These are phyloP conservation scores for Lentinula guzmanii DNA, from an alignment of 768 basidiomycete genomes.

Conservation along the genomic window DNA sequence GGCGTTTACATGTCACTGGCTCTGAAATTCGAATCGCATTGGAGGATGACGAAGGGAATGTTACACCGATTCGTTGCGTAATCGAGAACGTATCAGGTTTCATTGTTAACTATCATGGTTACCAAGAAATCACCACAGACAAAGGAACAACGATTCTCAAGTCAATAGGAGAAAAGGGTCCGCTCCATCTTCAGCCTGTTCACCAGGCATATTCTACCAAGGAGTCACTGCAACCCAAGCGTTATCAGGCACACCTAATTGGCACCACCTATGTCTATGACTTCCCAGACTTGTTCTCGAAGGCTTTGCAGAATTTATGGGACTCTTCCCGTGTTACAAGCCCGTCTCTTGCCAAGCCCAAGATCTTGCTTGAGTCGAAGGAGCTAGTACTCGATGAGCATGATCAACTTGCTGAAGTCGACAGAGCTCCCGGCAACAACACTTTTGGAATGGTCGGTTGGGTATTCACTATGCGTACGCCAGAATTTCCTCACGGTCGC, in stretches of 20 bases:
- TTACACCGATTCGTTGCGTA: constrained; percentile 93
- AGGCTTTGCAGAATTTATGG: constrained; percentile 94
- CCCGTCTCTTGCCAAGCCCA: constrained; percentile 66
- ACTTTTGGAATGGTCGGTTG: constrained; percentile 97
- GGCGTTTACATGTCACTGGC: constrained; percentile 96
- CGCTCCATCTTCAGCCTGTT: constrained; percentile 92
- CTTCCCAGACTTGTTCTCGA: constrained; percentile 98
- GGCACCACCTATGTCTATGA: constrained; percentile 99
- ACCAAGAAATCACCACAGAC: constrained; percentile 97
- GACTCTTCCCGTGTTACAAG: constrained; percentile 58
- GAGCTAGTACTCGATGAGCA: constrained; percentile 95
- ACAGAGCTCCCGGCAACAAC: constrained; percentile 90
- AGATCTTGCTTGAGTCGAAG: constrained; percentile 72
- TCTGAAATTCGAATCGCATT: constrained; percentile 95
- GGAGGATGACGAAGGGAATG: constrained; percentile 92
- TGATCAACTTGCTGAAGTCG: constrained; percentile 85
- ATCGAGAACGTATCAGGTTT: constrained; percentile 99
- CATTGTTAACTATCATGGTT: constrained; percentile 96
- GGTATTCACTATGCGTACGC: constrained; percentile 89
- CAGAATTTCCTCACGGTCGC: constrained; percentile 88
- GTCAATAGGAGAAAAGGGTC: constrained; percentile 97
- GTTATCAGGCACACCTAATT: constrained; percentile 96
- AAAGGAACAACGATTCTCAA: constrained; percentile 94
- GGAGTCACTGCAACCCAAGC: constrained; percentile 96
- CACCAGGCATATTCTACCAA: constrained; percentile 93